phyloP scores from a whole-genome alignment of 192 early-diverging fungal genomes.

The Coemansia guatemalensis region DNA sequence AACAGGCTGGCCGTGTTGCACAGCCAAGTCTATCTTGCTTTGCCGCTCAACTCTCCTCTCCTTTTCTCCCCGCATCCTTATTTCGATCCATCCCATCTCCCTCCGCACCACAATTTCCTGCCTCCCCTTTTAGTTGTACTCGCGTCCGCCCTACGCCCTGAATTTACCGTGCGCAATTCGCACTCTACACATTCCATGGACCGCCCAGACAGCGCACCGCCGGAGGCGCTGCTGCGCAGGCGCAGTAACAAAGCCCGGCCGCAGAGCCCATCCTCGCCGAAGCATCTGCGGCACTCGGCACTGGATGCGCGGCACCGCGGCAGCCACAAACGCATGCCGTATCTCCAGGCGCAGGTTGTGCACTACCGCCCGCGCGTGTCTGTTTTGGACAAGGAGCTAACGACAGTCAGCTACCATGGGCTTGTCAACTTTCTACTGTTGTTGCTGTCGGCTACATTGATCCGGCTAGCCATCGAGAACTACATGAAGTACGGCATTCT shows the following conservation, averaged over 20 bases:
- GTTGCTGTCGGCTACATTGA: conserved; percentile 74
- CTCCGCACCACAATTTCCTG: not conserved
- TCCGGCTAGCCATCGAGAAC: conserved; percentile 86
- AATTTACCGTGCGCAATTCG: not conserved
- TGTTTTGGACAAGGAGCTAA: conserved; percentile 80
- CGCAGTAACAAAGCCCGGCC: not conserved
- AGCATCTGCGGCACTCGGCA: not conserved
- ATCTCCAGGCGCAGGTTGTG: conserved; percentile 56
- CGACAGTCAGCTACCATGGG: conserved; percentile 82
- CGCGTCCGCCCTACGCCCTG: not conserved
- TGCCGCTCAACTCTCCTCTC: not conserved
- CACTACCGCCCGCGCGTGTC: conserved; percentile 66
- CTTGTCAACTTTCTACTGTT: conserved; percentile 77
- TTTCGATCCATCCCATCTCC: not conserved
- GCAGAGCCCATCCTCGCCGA: not conserved
- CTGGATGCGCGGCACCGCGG: not conserved
- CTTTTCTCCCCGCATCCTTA: not conserved
- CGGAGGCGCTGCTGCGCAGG: conserved; percentile 9
- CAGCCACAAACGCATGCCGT: conserved; percentile 24
- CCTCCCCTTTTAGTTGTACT: not conserved
- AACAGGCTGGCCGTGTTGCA: not conserved
- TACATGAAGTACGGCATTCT: conserved; percentile 86
- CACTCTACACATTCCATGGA: not conserved
- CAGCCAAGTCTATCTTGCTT: not conserved
- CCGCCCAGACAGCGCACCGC: not conserved